A percentile compares a stretch with the other conserved stretches of the same genome.
These are phyloP conservation scores for Taphrina communis DNA, from an alignment of 1,139 yeast genomes.

Conservation along the genomic window DNA sequence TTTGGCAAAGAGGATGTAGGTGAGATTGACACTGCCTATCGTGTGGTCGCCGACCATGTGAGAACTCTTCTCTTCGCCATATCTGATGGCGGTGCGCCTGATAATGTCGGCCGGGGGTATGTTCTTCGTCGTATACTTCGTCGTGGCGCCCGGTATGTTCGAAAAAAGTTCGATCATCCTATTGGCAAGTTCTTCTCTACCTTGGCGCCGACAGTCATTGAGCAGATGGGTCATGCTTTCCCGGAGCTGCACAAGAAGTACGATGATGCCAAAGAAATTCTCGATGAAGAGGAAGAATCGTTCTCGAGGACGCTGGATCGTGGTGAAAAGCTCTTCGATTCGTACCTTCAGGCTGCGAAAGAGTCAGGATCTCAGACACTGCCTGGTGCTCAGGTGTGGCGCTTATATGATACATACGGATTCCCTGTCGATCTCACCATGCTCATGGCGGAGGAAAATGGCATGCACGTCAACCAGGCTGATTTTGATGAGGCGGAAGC, in stretches of 20 bases:
- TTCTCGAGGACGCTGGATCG: slow-evolving; percentile 95
- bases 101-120: slow-evolving; percentile 98
- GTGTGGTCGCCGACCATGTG: slow-evolving; percentile 97
- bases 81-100: slow-evolving; percentile 99
- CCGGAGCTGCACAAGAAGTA: slow-evolving; percentile 78
- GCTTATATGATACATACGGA: slow-evolving; percentile 98
- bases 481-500: slow-evolving; percentile 89
- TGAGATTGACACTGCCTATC: slow-evolving; percentile 96
- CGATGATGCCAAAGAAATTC: slow-evolving; percentile 80
- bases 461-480: slow-evolving; percentile 86
- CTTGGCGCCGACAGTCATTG: slow-evolving; percentile 90
- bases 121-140: slow-evolving; percentile 94
- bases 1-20: slow-evolving; percentile 91
- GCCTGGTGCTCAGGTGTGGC: slow-evolving; percentile 96
- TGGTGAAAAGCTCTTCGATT: slow-evolving; percentile 95
- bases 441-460: slow-evolving; percentile 98
- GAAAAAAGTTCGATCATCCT: slow-evolving; percentile 94
- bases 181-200: slow-evolving; percentile 91
- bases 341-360: slow-evolving; percentile 69
- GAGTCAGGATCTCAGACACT: slow-evolving; percentile 80
- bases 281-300: slow-evolving; percentile 93
- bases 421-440: slow-evolving; percentile 98
- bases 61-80: slow-evolving; percentile 95
- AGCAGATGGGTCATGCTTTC: slow-evolving; percentile 83
- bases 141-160: slow-evolving; percentile 96